Evolutionary conservation across 768 basidiomycete genomes (phyloP).

Genomic region (Panaeolus cyanescens): DNA sequence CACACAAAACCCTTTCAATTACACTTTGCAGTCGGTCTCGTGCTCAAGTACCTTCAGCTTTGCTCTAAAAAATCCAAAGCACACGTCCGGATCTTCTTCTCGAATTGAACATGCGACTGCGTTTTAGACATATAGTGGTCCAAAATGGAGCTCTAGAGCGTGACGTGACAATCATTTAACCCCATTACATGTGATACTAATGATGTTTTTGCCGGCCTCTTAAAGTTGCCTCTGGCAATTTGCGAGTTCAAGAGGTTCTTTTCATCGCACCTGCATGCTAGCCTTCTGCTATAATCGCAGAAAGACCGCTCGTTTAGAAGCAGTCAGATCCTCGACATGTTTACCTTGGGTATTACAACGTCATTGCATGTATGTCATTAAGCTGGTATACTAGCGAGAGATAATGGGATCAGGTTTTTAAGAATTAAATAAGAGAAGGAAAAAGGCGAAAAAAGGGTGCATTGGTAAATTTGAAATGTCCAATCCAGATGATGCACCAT

Average conservation of each 20-base stretch:
- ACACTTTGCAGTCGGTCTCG: neutral
- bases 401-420: neutral
- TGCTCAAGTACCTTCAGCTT: neutral
- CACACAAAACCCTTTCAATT: neutral
- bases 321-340: neutral
- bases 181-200: neutral
- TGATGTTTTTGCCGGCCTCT: neutral
- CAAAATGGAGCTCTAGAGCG: neutral
- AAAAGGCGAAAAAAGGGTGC: constrained; percentile 5
- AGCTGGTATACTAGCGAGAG: constrained; percentile 1
- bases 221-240: neutral
- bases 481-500: constrained; percentile 28
- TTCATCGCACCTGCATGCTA: neutral
- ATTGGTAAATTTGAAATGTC: constrained; percentile 27
- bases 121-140: neutral
- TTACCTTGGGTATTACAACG: neutral
- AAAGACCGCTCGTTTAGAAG: neutral
- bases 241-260: neutral
- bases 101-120: neutral
- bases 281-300: neutral
- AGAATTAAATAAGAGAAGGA: neutral
- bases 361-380: constrained; percentile 9
- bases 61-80: neutral
- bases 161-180: neutral
- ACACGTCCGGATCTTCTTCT: neutral